Evolutionary conservation across 345 rosid species (phyloP).

Genomic region (Eucalyptus lansdowneana): DNA sequence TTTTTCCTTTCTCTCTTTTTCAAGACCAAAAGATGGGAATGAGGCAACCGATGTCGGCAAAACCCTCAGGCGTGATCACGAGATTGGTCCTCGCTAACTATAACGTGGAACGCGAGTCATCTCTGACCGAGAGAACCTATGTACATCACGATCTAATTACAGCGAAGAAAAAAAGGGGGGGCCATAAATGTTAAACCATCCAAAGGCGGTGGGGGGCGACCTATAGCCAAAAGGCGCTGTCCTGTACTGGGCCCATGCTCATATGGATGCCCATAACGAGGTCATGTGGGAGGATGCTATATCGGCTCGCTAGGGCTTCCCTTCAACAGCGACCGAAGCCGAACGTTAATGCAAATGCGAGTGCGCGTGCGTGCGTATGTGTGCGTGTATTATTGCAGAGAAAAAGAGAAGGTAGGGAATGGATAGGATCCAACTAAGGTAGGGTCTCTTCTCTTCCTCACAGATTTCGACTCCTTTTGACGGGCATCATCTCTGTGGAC

Average conservation of each 20-base stretch:
- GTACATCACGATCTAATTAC: background rate
- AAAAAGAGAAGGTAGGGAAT: background rate
- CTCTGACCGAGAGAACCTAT: background rate
- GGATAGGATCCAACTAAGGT: background rate
- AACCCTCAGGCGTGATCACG: background rate
- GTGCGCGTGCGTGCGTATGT: background rate
- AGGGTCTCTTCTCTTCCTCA: background rate
- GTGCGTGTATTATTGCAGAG: background rate
- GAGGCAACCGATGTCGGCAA: background rate
- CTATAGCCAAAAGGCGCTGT: background rate
- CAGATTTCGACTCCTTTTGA: background rate
- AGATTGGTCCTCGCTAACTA: background rate
- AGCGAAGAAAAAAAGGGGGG: background rate
- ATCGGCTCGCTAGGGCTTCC: background rate
- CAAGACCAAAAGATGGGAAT: background rate
- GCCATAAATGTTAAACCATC: background rate
- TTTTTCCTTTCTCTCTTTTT: background rate
- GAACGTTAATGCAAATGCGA: background rate
- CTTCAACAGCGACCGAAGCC: background rate
- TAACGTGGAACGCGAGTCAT: background rate
- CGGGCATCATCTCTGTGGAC: background rate
- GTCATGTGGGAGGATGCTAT: slow-evolving; percentile 7
- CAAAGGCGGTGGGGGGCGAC: background rate
- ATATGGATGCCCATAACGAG: slow-evolving; percentile 17
- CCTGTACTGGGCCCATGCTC: slow-evolving; percentile 3